phyloP scores from a whole-genome alignment of 441 rosid species.

The Manihot esculenta region DNA sequence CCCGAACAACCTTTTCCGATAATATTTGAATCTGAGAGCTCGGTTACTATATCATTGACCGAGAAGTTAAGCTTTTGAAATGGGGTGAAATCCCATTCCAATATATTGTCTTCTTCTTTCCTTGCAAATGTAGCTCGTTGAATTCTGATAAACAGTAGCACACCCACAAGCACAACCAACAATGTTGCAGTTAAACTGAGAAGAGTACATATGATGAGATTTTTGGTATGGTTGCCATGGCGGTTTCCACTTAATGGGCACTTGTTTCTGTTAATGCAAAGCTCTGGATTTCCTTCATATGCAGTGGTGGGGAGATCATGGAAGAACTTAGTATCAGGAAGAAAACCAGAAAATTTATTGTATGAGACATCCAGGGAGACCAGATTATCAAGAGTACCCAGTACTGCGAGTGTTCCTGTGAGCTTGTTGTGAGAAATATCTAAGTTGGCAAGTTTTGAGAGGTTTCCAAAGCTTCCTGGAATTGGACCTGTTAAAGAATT shows the following conservation, averaged over 20 bases:
- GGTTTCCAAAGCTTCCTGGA: constrained; percentile 53
- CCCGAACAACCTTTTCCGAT: constrained; percentile 71
- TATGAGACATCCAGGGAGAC: constrained; percentile 56
- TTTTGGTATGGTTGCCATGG: constrained; percentile 32
- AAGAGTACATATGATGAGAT: constrained; percentile 39
- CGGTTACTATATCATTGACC: constrained; percentile 44
- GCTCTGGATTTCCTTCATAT: constrained; percentile 48
- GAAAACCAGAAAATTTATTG: constrained; percentile 57
- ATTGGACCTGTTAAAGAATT: constrained; percentile 55
- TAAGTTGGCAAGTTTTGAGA: constrained; percentile 61
- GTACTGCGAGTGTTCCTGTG: constrained; percentile 42
- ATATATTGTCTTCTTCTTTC: constrained; percentile 34
- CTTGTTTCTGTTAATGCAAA: constrained; percentile 44
- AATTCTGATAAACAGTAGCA: constrained; percentile 36
- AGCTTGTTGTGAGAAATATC: constrained; percentile 72
- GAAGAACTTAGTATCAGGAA: constrained; percentile 63
- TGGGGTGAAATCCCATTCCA: constrained; percentile 50
- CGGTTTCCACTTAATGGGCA: constrained; percentile 27
- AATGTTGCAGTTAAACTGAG: constrained; percentile 40
- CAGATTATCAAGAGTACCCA: constrained; percentile 55
- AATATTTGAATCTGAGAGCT: constrained; percentile 53
- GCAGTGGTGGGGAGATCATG: constrained; percentile 46
- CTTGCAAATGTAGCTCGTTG: constrained; percentile 28
- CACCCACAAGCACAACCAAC: constrained; percentile 34
- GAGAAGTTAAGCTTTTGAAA: constrained; percentile 56